Percentiles rank a stretch among this genome's conserved stretches.
These are phyloP conservation scores for Excoecaria cochinchinensis DNA, from an alignment of 345 rosid species.

Conservation along the genomic window DNA sequence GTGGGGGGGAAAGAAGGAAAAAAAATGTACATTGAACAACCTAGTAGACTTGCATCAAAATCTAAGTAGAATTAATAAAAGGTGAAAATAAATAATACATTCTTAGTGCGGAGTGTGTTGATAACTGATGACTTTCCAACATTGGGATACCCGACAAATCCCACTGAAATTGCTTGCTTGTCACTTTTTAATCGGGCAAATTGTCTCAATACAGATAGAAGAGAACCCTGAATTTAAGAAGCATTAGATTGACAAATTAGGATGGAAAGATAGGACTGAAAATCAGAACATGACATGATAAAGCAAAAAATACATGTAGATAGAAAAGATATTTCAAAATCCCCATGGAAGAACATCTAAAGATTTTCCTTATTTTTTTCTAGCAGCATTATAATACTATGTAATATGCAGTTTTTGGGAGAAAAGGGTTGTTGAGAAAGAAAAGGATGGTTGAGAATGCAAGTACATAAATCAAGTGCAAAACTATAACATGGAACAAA, in stretches of 20 bases:
- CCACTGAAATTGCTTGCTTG: constrained; percentile 95
- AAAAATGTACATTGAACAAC: too few relatives aligned
- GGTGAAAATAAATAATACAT: constrained; percentile 38
- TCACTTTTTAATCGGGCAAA: constrained; percentile 85
- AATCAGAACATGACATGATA: background rate
- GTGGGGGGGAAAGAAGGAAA: too few relatives aligned
- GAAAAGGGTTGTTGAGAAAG: background rate
- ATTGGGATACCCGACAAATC: constrained; percentile 95
- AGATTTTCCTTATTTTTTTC: background rate
- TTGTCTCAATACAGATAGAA: constrained; percentile 83
- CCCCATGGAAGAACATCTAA: background rate
- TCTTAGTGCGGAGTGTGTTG: constrained; percentile 91
- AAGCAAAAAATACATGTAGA: background rate
- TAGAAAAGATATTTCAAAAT: background rate
- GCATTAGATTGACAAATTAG: background rate
- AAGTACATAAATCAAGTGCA: background rate
- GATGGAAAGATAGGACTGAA: background rate
- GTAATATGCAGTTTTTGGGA: background rate
- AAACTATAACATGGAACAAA: background rate
- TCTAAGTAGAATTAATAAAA: background rate
- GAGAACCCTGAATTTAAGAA: constrained; percentile 67
- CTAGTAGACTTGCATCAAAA: background rate
- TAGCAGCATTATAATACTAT: background rate
- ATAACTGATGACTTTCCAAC: constrained; percentile 97
- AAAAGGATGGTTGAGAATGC: background rate